Percentiles rank a stretch among this genome's conserved stretches.
These are phyloP conservation scores for Leccinum disarticulatum DNA, from an alignment of 768 basidiomycete species.

Conservation along the genomic window DNA sequence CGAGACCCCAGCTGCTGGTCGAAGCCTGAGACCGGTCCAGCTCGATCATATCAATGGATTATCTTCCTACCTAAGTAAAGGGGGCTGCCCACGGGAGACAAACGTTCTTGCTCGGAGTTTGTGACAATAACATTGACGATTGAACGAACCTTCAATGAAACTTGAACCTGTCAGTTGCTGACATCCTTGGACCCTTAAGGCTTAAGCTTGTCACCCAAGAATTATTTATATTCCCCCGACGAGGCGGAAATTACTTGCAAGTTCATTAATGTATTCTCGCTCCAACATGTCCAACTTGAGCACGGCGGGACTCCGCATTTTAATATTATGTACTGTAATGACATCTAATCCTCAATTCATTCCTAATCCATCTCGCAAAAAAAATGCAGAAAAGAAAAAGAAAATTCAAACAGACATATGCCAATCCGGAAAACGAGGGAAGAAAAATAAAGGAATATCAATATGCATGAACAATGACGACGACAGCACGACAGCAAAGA, in stretches of 20 bases:
- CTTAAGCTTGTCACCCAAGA: background rate
- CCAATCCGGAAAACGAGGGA: background rate
- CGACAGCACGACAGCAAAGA: background rate
- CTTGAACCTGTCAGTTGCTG: background rate
- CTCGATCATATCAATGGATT: background rate
- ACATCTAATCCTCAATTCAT: background rate
- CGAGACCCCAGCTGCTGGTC: no score
- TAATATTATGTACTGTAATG: background rate
- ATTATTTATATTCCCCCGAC: background rate
- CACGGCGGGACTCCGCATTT: background rate
- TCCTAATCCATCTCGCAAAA: background rate
- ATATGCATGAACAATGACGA: background rate
- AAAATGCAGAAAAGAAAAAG: background rate
- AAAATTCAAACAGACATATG: background rate
- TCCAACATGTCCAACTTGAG: background rate
- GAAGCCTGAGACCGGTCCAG: background rate
- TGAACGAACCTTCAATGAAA: background rate
- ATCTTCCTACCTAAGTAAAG: background rate
- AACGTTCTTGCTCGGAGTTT: background rate
- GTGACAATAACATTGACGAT: background rate
- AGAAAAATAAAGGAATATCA: background rate
- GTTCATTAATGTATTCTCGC: background rate
- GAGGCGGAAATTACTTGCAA: background rate
- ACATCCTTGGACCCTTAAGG: no score
- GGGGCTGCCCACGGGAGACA: background rate